These are phyloP conservation scores for Penicillium sp. DNA, from an alignment of 2,329 filamentous ascomycete species.

Conservation along the genomic window DNA sequence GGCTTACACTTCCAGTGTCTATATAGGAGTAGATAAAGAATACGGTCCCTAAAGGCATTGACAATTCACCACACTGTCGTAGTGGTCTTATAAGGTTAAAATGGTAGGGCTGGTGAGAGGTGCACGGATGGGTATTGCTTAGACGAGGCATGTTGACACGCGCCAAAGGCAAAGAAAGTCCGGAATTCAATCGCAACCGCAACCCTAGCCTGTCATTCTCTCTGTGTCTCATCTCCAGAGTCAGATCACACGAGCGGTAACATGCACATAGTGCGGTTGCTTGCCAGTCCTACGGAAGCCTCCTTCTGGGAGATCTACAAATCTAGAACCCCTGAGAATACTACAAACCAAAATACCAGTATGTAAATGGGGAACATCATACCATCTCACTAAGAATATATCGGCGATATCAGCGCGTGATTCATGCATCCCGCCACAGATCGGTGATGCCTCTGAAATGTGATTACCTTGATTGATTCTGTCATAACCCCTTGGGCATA, in stretches of 20 bases:
- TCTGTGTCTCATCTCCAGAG: background rate
- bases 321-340: too few relatives aligned
- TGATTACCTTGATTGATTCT: slow-evolving; percentile 8
- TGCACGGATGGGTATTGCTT: background rate
- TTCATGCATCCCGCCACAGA: background rate
- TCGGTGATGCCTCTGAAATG: slow-evolving; percentile 1
- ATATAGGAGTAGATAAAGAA: too few relatives aligned
- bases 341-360: too few relatives aligned
- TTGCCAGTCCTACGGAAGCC: background rate
- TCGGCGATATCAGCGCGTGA: background rate
- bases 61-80: too few relatives aligned
- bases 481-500: background rate
- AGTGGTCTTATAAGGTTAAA: too few relatives aligned
- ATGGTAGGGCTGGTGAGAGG: background rate
- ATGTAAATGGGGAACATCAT: too few relatives aligned
- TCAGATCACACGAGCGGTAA: background rate
- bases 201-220: background rate
- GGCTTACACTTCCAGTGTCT: background rate
- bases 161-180: background rate
- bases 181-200: slow-evolving; percentile 2
- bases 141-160: background rate
- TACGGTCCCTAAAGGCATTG: too few relatives aligned
- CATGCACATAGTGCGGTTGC: background rate
- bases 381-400: background rate
- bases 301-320: too few relatives aligned